Conservation (phyloP, 1,284 basidiomycete genomes). For the Irpex lacteus region DNA sequence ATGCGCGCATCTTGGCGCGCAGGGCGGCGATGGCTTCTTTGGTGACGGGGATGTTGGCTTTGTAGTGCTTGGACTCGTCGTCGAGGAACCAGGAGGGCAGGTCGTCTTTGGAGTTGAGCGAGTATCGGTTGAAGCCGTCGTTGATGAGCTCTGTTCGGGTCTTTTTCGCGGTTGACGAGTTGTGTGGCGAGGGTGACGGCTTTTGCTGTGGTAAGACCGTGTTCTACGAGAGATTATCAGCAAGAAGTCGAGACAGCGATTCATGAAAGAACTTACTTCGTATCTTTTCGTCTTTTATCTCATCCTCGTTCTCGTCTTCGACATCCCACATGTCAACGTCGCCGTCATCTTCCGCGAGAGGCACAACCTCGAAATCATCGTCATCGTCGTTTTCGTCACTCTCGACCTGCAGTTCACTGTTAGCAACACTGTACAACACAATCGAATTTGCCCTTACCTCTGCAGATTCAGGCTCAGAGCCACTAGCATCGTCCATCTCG, state of each 20-base stretch:
- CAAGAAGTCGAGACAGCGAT: neutral
- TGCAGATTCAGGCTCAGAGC: neutral
- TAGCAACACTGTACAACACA: neutral
- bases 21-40: slow-evolving; percentile 92
- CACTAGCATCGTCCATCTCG: slow-evolving; percentile 20
- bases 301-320: slow-evolving; percentile 77
- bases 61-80: slow-evolving; percentile 93
- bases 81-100: slow-evolving; percentile 97
- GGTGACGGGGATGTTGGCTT: slow-evolving; percentile 92
- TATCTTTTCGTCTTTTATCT: slow-evolving; percentile 68
- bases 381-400: slow-evolving; percentile 28
- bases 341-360: slow-evolving; percentile 52
- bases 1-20: slow-evolving; percentile 86
- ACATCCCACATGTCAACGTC: slow-evolving; percentile 80
- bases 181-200: slow-evolving; percentile 91
- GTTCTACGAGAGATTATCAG: slow-evolving; percentile 47
- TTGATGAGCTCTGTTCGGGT: slow-evolving; percentile 91
- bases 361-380: slow-evolving; percentile 74
- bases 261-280: slow-evolving; percentile 44
- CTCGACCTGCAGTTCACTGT: neutral
- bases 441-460: slow-evolving; percentile 10
- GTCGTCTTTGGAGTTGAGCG: slow-evolving; percentile 88
- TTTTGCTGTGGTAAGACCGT: slow-evolving; percentile 88
- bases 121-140: slow-evolving; percentile 94
- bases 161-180: slow-evolving; percentile 88